Percentiles rank a stretch among this genome's conserved stretches.
These are phyloP conservation scores for Pseudogymnoascus sp. DNA, from an alignment of 2,329 filamentous ascomycete genomes.

Conservation along the genomic window DNA sequence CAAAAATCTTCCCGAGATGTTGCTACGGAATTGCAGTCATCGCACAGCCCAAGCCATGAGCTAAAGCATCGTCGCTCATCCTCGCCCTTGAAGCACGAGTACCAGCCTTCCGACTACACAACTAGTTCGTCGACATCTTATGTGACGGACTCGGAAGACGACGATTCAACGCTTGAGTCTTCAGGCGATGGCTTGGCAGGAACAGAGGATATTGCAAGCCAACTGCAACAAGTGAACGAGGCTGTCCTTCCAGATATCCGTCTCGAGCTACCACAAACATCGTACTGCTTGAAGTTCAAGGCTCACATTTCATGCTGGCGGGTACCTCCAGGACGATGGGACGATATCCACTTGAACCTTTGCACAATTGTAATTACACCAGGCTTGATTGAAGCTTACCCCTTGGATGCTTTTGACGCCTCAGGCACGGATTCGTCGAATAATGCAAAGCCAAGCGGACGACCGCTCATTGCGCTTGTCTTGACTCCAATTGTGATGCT, in stretches of 20 bases:
- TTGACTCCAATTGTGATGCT: conserved; percentile 87
- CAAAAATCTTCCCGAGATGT: background rate
- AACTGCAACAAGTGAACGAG: conserved; percentile 34
- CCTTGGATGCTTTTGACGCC: conserved; percentile 32
- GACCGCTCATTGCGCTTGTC: conserved; percentile 61
- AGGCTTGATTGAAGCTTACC: conserved; percentile 51
- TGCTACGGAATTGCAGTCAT: background rate
- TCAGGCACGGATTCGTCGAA: conserved; percentile 7
- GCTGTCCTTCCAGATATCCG: conserved; percentile 13
- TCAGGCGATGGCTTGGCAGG: conserved; percentile 44
- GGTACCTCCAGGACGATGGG: conserved; percentile 51
- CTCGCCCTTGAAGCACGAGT: conserved; percentile 94
- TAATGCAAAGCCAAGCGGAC: conserved; percentile 22
- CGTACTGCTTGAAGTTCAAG: conserved; percentile 34
- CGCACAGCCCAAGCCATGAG: background rate
- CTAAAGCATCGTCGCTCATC: conserved; percentile 62
- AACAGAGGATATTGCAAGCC: conserved; percentile 43
- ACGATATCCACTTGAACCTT: conserved; percentile 43
- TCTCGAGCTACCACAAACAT: background rate
- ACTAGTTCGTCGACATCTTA: conserved; percentile 53
- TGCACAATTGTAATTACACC: conserved; percentile 50
- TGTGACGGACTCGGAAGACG: conserved; percentile 46
- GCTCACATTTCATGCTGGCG: conserved; percentile 56
- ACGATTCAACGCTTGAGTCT: conserved; percentile 37
- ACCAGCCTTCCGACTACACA: conserved; percentile 69